Conservation (phyloP, 164 flowering plant species). For the Sedum album region DNA sequence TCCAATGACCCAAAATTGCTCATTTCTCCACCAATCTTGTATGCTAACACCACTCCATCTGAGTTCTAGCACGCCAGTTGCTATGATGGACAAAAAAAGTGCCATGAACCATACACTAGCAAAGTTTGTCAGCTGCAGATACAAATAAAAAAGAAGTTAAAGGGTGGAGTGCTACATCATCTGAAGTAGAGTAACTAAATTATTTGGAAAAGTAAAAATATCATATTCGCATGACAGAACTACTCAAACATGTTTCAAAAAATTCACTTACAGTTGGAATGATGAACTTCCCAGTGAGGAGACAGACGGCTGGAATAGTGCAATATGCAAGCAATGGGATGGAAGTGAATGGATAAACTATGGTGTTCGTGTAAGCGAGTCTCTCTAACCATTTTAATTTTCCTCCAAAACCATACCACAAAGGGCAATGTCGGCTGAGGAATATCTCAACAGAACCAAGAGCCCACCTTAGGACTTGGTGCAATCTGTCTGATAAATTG, state of each 20-base stretch:
- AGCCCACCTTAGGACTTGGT: slow-evolving; percentile 10
- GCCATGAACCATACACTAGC: slow-evolving; percentile 11
- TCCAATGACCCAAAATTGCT: too few relatives aligned
- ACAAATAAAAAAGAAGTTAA: not conserved
- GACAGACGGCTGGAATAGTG: slow-evolving; percentile 11
- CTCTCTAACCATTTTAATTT: slow-evolving; percentile 9
- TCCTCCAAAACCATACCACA: slow-evolving; percentile 9
- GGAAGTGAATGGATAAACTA: slow-evolving; percentile 10
- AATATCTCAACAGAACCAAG: slow-evolving; percentile 11
- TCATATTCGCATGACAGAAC: not conserved
- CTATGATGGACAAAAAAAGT: slow-evolving; percentile 8
- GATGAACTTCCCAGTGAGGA: slow-evolving; percentile 10
- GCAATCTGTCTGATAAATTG: slow-evolving; percentile 10
- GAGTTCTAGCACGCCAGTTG: slow-evolving; percentile 4
- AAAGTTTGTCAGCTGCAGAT: slow-evolving; percentile 9
- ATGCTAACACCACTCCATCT: slow-evolving; percentile 10
- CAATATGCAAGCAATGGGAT: slow-evolving; percentile 12
- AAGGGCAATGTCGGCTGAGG: slow-evolving; percentile 9
- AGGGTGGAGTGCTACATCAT: not conserved
- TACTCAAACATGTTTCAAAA: not conserved
- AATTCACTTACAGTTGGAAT: slow-evolving; percentile 8
- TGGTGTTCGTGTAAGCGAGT: slow-evolving; percentile 10
- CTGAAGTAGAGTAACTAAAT: not conserved
- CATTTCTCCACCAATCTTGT: slow-evolving; percentile 8
- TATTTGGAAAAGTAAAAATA: not conserved